Evolutionary conservation across 305 asterid species (phyloP).

Genomic region (Fraxinus nigra): DNA sequence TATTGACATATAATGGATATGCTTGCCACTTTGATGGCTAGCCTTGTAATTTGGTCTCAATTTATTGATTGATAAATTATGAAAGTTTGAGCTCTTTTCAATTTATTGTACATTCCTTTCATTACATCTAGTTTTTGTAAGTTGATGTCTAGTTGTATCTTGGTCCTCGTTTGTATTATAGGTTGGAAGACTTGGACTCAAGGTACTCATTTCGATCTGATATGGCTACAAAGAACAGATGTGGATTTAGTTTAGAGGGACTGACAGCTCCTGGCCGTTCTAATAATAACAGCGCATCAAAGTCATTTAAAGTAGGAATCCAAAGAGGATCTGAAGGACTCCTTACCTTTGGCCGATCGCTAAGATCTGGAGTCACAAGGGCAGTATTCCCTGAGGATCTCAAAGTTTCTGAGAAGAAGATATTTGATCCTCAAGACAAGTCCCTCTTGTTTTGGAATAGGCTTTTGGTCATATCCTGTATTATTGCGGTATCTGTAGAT

Average conservation of each 20-base stretch:
- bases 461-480: slow-evolving; percentile 74
- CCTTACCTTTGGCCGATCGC: slow-evolving; percentile 68
- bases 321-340: slow-evolving; percentile 83
- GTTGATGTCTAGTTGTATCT: slow-evolving; percentile 13
- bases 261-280: slow-evolving; percentile 37
- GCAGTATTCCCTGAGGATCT: slow-evolving; percentile 97
- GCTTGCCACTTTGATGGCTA: not conserved
- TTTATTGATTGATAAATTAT: not conserved
- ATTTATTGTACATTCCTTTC: not conserved
- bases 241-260: slow-evolving; percentile 68
- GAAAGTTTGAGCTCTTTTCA: not conserved
- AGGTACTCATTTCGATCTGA: slow-evolving; percentile 53
- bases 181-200: slow-evolving; percentile 65
- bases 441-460: slow-evolving; percentile 79
- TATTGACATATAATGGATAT: not conserved
- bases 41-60: not conserved
- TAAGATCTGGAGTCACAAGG: slow-evolving; percentile 68
- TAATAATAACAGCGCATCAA: slow-evolving; percentile 33
- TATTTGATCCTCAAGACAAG: slow-evolving; percentile 97
- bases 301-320: slow-evolving; percentile 60
- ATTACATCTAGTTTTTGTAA: slow-evolving; percentile 2
- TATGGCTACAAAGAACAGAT: slow-evolving; percentile 60
- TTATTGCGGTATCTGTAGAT: slow-evolving; percentile 77
- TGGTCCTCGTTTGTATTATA: slow-evolving; percentile 20
- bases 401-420: slow-evolving; percentile 55